Base-by-base conservation (phyloP, 2,329 filamentous ascomycete species). In the Paracamarosporium sp. region DNA sequence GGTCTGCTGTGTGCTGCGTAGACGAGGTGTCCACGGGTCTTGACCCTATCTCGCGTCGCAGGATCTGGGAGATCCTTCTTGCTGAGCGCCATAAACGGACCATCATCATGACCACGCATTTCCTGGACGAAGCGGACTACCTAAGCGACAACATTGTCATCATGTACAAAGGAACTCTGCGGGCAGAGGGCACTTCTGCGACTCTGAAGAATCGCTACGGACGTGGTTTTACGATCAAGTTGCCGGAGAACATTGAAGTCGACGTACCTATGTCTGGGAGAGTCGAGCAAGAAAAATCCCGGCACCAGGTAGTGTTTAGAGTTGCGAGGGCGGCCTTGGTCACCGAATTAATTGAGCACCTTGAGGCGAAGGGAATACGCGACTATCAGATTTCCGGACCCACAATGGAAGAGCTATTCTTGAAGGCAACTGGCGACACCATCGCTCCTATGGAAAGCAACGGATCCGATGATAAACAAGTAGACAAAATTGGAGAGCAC, bases 61-160 rank as follows among this genome's bases (percentile, higher is more conserved):
- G 95, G 75, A 91, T 97, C 24, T 97, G 93, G 93, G 92, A 96
- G 66, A 97, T 97, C 55, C 81, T 97, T 24, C 80, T 96, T 11
- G 90, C 90, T 1, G 92, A 96, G 74, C 86, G 93, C 53, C 91
- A 90, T 17, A 83, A 82, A 56, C 83, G 93, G 27, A 96, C 92
- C 0, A 90, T 96, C 64, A 86, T 97, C 50, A 76, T 97, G 61
- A 97, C 93, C 0, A 97, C 93, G 0, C 93, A 97, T 74, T 97
- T 96, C 74, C 81, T 97, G 8, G 93, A 97, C 68, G 93, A 97
- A 73, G 93, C 93, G 0, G 93, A 97, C 69, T 81, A 96, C 2
- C 83, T 97, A 0, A 90, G 92, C 0, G 93, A 97, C 70, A 88
- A 93, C 57, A 95, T 97, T 62, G 90, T 88, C 1, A 91, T 97